Evolutionary conservation across 2,329 filamentous ascomycete species (phyloP).

Genomic region (Plenodomus tracheiphilus): DNA sequence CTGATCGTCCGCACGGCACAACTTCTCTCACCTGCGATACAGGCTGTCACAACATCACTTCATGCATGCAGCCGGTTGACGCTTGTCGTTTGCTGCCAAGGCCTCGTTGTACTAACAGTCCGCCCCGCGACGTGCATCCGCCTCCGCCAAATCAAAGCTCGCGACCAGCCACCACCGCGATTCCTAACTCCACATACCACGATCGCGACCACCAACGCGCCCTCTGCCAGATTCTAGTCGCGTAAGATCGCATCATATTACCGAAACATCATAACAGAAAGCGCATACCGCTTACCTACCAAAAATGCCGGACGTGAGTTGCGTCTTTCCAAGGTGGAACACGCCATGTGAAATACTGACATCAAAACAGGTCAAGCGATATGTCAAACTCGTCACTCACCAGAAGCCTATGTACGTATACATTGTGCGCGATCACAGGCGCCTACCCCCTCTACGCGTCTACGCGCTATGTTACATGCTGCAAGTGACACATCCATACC

Average conservation of each 20-base stretch:
- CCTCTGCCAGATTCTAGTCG: neutral
- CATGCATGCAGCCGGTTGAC: slow-evolving; percentile 4
- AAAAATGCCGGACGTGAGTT: slow-evolving; percentile 52
- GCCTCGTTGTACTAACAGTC: slow-evolving; percentile 10
- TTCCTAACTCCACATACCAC: slow-evolving; percentile 10
- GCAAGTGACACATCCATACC: neutral
- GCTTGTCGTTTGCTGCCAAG: slow-evolving; percentile 20
- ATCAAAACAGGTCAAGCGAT: slow-evolving; percentile 70
- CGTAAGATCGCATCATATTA: slow-evolving; percentile 1
- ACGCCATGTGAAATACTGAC: slow-evolving; percentile 13
- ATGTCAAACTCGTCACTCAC: slow-evolving; percentile 89
- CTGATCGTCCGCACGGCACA: neutral
- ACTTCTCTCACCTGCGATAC: slow-evolving; percentile 1
- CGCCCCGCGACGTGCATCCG: slow-evolving; percentile 15
- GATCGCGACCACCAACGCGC: slow-evolving; percentile 8
- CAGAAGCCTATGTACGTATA: slow-evolving; percentile 80
- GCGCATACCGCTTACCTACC: slow-evolving; percentile 1
- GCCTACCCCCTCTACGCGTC: slow-evolving; percentile 12
- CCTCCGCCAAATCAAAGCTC: slow-evolving; percentile 23
- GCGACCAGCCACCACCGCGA: slow-evolving; percentile 25
- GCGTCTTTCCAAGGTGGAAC: neutral
- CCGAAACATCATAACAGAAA: neutral
- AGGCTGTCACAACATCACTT: neutral
- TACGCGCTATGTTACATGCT: neutral
- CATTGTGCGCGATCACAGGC: slow-evolving; percentile 17